Evolutionary conservation across 2,329 filamentous ascomycete genomes (phyloP), one percentile per base, ranked within the genome.

Genomic region (Pyrenophora teres): DNA sequence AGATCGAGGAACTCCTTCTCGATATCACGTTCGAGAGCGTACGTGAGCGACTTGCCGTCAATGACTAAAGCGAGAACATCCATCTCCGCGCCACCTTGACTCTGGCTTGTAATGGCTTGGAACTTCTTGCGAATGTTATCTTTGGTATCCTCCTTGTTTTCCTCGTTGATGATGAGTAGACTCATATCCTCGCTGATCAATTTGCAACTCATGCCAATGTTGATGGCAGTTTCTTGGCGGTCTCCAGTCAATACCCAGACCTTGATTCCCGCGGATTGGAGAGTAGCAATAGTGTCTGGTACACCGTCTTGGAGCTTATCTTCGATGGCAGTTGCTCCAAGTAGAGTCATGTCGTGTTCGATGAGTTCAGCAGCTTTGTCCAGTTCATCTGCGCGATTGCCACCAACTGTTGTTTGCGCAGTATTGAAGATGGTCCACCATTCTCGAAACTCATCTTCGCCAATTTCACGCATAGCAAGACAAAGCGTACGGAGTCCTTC

Each of bases 131-230:
- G 84, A 21, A 99, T 79, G 65, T 96, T 97, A 68, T 94, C 89
- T 43, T 90, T 83, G 3, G 94, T 97, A 4, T 86, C 89, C 31
- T 82, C 80, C 12, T 91, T 82, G 41, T 79, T 83, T 64, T 97
- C 92, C 71, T 99, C 94, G 68, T 99, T 99, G 68, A 99, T 83
- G 64, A 99, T 97, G 47, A 99, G 79, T 9, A 99, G 82, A 69
- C 94, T 96, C 94, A 99, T 99, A 66, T 99, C 95, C 75, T 99
- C 94, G 62, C 92, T 96, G 54, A 99, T 90, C 42, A 99, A 83
- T 77, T 97, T 97, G 78, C 94, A 99, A 73, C 92, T 97, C 94
- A 99, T 99, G 59, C 95, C 94, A 62, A 99, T 99, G 74, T 99
- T 99, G 83, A 99, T 99, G 50, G 94, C 94, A 23, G 94, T 99